Base-by-base conservation (phyloP, 176 grass and related monocot species). In the Saccharum officinarum region DNA sequence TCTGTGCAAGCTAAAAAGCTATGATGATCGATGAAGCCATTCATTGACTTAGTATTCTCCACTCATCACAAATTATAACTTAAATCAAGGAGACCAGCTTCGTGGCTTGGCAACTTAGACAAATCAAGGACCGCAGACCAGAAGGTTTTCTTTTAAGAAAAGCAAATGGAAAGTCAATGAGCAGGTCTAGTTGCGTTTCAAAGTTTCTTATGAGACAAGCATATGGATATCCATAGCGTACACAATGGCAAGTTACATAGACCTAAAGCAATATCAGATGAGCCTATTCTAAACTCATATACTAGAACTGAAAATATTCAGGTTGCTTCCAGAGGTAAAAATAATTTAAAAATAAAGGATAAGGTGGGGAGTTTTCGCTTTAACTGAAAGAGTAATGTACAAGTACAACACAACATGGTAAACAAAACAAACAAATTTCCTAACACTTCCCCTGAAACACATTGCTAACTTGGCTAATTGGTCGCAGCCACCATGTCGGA, bases 201-300 rank as follows among this genome's bases (percentile, higher is more conserved):
- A 75, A 38, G 22, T 59, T 85, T 69, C 36, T 60, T 66, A 75
- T 26, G 28, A 18, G 20, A 69, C 50, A 79, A 23, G 62, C 30
- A 40, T 44, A 25, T 34, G 3, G 31, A 59, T 45, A 75, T 30
- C 9, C 39, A 75, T 30, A 4, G 1, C 26, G 59, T 46, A 75
- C 38, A 80, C 46, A 28, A 55, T 31, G 25, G 73, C 26, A 82
- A 77, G 49, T 22, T 76, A 20, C 71, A 80, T 41, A 84, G 72
- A 80, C 81, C 61, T 46, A 63, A 63, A 71, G 30, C 38, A 83
- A 88, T 55, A 39, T 62, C 73, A 63, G 22, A 55, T 44, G 74
- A 25, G 36, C 7, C 49, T 64, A 54, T 37, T 73, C 36, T 37
- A 23, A 65, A 89, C 63, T 50, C 26, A 41, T 50, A 69, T 18